Conservation (phyloP, 2,329 filamentous ascomycete species). For the Ascochyta pisi region DNA sequence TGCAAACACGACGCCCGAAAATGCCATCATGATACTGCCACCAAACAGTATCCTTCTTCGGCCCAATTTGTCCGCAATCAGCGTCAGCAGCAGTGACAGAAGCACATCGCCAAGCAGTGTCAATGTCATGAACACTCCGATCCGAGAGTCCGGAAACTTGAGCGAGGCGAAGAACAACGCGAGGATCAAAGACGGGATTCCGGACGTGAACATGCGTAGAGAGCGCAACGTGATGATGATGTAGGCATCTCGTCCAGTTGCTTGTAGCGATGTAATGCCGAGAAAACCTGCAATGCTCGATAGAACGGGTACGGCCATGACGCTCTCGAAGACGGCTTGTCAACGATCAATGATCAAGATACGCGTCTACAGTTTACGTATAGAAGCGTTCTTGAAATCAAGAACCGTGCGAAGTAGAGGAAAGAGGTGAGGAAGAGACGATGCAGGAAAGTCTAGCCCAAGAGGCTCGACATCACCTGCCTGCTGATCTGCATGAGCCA, state of each 20-base stretch:
- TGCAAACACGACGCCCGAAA: constrained; percentile 46
- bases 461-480: constrained; percentile 17
- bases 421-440: constrained; percentile 16
- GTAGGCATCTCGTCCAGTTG: constrained; percentile 47
- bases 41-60: constrained; percentile 45
- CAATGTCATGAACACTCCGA: constrained; percentile 52
- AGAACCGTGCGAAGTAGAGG: not conserved
- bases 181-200: constrained; percentile 47
- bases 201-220: constrained; percentile 46
- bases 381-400: not conserved
- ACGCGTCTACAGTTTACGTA: constrained; percentile 2
- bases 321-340: not conserved
- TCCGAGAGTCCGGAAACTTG: constrained; percentile 43
- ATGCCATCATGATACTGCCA: constrained; percentile 48
- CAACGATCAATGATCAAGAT: not conserved
- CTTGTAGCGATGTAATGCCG: constrained; percentile 40
- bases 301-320: constrained; percentile 28
- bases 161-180: constrained; percentile 49
- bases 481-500: constrained; percentile 10
- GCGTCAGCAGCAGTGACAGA: constrained; percentile 46
- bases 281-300: constrained; percentile 38
- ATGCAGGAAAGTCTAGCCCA: constrained; percentile 11
- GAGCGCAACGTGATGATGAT: constrained; percentile 53
- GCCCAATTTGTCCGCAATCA: constrained; percentile 49
- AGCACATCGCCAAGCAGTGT: constrained; percentile 50